Base-by-base conservation (phyloP, 2,329 filamentous ascomycete species). In the Colletotrichum orbiculare region DNA sequence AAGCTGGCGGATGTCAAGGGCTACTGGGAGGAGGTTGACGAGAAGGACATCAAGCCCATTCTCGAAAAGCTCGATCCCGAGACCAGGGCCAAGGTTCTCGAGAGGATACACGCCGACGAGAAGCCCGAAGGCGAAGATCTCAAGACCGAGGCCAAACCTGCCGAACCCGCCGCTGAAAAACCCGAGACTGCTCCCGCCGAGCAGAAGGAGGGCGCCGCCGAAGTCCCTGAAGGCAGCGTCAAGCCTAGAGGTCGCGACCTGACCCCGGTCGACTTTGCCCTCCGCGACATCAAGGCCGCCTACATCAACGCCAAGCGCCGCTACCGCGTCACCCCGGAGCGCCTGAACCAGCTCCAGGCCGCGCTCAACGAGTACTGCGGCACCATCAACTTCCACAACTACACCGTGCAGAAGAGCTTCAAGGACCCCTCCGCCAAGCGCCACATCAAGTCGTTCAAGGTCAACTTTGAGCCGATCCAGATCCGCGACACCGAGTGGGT, bases 401-500 rank as follows among this genome's bases (percentile, higher is more conserved):
- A 96, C 83, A 99, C 96, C 2, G 89, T 99, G 62, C 91, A 96
- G 71, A 99, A 98, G 80, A 83, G 87, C 0, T 89, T 85, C 79
- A 86, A 81, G 42, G 96, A 99, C 74, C 87, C 94, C 0, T 96
- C 93, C 0, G 89, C 94, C 11, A 96, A 95, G 78, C 89, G 96
- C 6, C 89, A 92, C 74, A 99, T 99, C 82, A 96, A 94, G 76
- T 96, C 92, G 2, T 99, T 99, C 81, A 83, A 90, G 42, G 90
- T 93, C 63, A 91, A 93, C 76, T 81, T 82, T 3, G 82, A 86
- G 55, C 93, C 94, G 1, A 90, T 97, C 73, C 88, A 94, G 73
- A 96, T 97, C 77, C 88, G 93, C 76, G 89, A 95, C 74, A 97
- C 94, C 2, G 92, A 99, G 81, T 99, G 96, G 96, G 84, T 99